Base-by-base conservation (phyloP, 371 early-diverging fungal species). In the Spraguea lophii region DNA sequence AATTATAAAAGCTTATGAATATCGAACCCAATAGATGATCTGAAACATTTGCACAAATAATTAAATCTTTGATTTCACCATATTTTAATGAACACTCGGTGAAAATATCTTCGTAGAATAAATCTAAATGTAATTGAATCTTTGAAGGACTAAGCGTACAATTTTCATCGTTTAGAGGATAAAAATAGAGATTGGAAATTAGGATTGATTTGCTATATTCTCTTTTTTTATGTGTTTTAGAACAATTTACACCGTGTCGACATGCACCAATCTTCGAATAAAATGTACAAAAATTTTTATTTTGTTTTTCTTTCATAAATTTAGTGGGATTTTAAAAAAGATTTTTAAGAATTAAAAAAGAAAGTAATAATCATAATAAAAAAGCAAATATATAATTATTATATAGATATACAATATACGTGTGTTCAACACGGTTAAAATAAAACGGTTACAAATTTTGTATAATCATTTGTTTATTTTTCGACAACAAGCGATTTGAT, bases 201-300 rank as follows among this genome's bases (percentile, higher is more conserved):
- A 93, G 74, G 21, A 93, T 75, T 6, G 89, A 88, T 66, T 83
- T 87, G 37, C 84, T 82, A 57, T 82, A 88, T 50, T 78, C 79
- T n/a, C 89, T 91, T 64, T 83, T 82, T 52, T 85, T 83, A 58
- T 93, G 94, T 61, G 85, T 87, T 57, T 91, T 76, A n/a, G 88
- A 83, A 69, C 91, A 91, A 16, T 83, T 77, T 57, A 88, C 89
- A 43, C 90, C 91, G 64, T 90, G 90, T 35, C 89, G 78, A 68
- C 94, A 93, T 32, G 89, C 88, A 22, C 90, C 90, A 56, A 89
- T 89, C 75, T 90, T 89, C 76, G 83, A 86, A 76, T 88, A 93
- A 69, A 89, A 93, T 38, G 84, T 81, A 68, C 93, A 93, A 69
- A n/a, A n/a, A n/a, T n/a, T n/a, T n/a, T n/a, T n/a, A n/a, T n/a